A percentile compares a stretch with the other conserved stretches of the same genome.
Conservation (phyloP, 441 rosid species). For the Dalechampia spathulata region DNA sequence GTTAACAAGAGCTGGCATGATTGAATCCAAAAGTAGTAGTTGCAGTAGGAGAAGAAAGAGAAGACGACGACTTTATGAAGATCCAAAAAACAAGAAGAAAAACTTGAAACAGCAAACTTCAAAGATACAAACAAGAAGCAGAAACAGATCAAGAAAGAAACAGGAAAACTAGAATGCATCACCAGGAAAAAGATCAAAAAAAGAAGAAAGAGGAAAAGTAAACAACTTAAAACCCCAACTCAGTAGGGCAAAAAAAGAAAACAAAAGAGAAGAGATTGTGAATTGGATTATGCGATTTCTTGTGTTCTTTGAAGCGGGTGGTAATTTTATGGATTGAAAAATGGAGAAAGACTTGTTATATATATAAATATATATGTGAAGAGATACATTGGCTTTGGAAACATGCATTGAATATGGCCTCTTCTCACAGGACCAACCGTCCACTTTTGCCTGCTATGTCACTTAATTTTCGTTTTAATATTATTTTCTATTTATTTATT, state of each 20-base stretch:
- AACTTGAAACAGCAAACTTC: neutral
- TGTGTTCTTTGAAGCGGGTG: neutral
- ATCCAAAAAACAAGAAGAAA: conserved; percentile 10
- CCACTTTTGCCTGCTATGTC: too few relatives aligned
- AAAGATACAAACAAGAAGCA: conserved; percentile 11
- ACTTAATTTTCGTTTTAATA: too few relatives aligned
- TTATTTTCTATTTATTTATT: too few relatives aligned
- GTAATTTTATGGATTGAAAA: neutral
- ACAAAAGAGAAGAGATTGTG: neutral
- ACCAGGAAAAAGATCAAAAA: conserved; percentile 6
- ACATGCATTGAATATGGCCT: too few relatives aligned
- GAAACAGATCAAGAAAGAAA: conserved; percentile 13
- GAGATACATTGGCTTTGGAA: conserved; percentile 9
- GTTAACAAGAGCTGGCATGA: conserved; percentile 69
- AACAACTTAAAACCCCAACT: conserved; percentile 38
- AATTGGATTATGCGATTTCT: neutral
- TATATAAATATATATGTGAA: conserved; percentile 4
- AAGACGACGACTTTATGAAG: conserved; percentile 13
- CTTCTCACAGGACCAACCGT: too few relatives aligned
- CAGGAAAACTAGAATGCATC: conserved; percentile 36
- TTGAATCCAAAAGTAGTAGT: conserved; percentile 17
- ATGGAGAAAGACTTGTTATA: neutral
- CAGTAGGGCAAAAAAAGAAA: conserved; percentile 38
- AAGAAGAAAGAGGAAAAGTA: too few relatives aligned
- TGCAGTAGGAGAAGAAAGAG: conserved; percentile 11